These are phyloP conservation scores for Climacium dendroides DNA, from an alignment of 225 moss, liverwort and hornwort species.

Conservation along the genomic window DNA sequence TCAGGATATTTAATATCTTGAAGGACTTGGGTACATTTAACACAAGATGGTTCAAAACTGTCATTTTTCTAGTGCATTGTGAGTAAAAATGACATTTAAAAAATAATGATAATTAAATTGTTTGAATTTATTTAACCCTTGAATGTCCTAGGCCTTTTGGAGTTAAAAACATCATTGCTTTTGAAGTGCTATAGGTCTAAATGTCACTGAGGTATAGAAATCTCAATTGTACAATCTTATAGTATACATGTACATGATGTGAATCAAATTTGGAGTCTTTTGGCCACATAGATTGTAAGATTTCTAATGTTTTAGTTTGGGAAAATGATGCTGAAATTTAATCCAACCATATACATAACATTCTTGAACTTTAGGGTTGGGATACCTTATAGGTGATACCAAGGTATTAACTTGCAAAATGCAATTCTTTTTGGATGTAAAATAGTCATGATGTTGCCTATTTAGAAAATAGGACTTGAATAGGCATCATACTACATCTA, in stretches of 20 bases:
- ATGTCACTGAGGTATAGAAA: too few relatives aligned
- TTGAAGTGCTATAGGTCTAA: too few relatives aligned
- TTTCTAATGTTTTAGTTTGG: too few relatives aligned
- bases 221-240: too few relatives aligned
- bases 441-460: neutral
- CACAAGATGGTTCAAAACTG: neutral
- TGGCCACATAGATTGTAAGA: too few relatives aligned
- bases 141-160: too few relatives aligned
- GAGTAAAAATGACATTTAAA: neutral
- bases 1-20: too few relatives aligned
- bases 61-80: neutral
- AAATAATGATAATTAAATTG: too few relatives aligned
- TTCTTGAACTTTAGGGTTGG: neutral
- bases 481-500: neutral
- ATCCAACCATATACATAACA: neutral
- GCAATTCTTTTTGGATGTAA: neutral
- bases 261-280: too few relatives aligned
- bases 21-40: neutral
- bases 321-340: neutral
- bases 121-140: too few relatives aligned
- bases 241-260: too few relatives aligned
- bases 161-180: too few relatives aligned
- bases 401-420: neutral
- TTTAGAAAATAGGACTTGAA: neutral
- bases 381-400: neutral